Base-by-base conservation (phyloP, 1,139 yeast species). In the Candida buenavistaensis region DNA sequence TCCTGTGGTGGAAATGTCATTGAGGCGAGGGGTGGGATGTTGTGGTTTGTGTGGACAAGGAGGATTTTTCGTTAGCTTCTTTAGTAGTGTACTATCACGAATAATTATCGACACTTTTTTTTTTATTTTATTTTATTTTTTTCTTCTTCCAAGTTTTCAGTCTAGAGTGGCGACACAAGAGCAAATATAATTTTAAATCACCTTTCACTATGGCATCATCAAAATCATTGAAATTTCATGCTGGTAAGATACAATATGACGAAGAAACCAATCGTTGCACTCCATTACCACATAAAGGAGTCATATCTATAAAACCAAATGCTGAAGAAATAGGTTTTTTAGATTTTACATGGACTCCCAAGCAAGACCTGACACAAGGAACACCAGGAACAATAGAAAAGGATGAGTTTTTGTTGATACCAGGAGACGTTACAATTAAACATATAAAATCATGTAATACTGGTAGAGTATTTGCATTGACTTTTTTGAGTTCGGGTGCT, bases 401-500 rank as follows among this genome's bases (percentile, higher is more conserved):
- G 28, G 85, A 83, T 38, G 94, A 85, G 49, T 68, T 89, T 46
- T 73, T 89, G 47, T 76, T 92, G 36, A 83, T 92, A 48, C 96
- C 97, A 0, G 97, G 97, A 2, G 97, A 92, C 54, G 95, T 90
- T 28, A 78, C 82, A 30, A 87, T 95, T 81, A 76, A 77, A 39
- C 88, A 78, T 38, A 78, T 89, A 29, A 64, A 72, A 34, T 79
- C 90, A 15, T 84, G 96, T 55, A 75, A 69, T 33, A 79, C 88
- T 3, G 97, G 97, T 8, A 70, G 98, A 44, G 89, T 92, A 17
- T 84, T 83, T 59, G 86, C 89, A 38, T 72, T 92, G 57, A 79
- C 85, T 38, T 89, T 89, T 58, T 68, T 77, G 51, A 80, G 92
- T 43, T 84, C 95, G 5, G 94, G 95, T 27, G 89, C 90, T 39